A percentile compares a stretch with the other conserved stretches of the same genome.
Conservation (phyloP, 345 rosid species). For the Syzygium grande region DNA sequence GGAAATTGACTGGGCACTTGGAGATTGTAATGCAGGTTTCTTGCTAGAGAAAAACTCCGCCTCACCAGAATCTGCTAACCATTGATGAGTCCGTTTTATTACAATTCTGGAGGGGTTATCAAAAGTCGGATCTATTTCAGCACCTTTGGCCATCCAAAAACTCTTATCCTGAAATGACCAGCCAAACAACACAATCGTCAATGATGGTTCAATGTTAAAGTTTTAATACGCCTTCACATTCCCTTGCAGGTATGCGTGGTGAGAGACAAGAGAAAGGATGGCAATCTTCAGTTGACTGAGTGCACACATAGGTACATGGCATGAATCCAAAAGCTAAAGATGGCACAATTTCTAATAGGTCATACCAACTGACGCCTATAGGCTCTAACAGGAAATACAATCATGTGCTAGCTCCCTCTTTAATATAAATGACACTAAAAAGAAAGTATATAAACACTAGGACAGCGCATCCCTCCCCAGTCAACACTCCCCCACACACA, state of each 20-base stretch:
- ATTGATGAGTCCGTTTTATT: constrained; percentile 58
- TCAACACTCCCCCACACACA: background rate
- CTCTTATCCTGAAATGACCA: constrained; percentile 59
- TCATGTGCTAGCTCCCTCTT: background rate
- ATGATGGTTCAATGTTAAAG: background rate
- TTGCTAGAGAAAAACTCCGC: constrained; percentile 66
- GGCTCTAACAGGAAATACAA: background rate
- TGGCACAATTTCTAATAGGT: background rate
- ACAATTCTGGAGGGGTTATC: constrained; percentile 49
- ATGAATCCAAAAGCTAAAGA: background rate
- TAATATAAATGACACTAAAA: background rate
- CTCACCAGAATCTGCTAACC: constrained; percentile 61
- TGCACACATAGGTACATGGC: background rate
- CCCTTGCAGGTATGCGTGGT: background rate
- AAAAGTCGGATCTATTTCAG: constrained; percentile 45
- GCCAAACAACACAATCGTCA: background rate
- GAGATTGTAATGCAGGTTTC: constrained; percentile 58
- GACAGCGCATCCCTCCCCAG: background rate
- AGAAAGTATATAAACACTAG: background rate
- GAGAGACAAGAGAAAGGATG: background rate
- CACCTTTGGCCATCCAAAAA: constrained; percentile 52
- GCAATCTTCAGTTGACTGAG: background rate
- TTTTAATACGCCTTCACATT: background rate
- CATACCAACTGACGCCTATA: background rate
- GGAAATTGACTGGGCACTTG: constrained; percentile 18